A percentile compares a stretch with the other conserved stretches of the same genome.
Evolutionary conservation across 768 basidiomycete species (phyloP).

Genomic region (Boletus insuetus): DNA sequence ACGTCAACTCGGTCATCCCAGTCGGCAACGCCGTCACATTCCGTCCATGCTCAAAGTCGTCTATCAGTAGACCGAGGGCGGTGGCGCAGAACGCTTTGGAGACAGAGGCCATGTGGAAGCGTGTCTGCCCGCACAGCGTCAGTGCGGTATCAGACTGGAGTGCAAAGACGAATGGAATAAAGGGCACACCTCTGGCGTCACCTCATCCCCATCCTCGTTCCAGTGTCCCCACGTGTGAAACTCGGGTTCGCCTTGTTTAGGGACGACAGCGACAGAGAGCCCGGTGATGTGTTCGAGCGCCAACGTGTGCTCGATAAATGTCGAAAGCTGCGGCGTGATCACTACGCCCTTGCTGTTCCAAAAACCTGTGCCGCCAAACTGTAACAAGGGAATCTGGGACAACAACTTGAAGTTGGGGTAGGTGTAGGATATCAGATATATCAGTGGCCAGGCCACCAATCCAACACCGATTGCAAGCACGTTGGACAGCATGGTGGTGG

Average conservation of each 20-base stretch:
- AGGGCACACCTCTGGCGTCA: conserved; percentile 31
- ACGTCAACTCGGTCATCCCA: conserved; percentile 29
- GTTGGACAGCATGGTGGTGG: conserved; percentile 4
- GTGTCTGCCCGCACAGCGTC: conserved; percentile 24
- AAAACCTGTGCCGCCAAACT: not conserved
- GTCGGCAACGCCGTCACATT: conserved; percentile 37
- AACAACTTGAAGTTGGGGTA: conserved; percentile 1
- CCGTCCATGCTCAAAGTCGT: conserved; percentile 36
- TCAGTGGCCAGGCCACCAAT: conserved; percentile 9
- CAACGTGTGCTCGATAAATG: conserved; percentile 18
- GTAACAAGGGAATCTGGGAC: not conserved
- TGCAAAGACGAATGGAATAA: not conserved
- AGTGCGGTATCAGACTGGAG: not conserved
- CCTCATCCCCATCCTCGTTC: conserved; percentile 33
- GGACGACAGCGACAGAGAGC: conserved; percentile 29
- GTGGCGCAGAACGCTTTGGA: conserved; percentile 41
- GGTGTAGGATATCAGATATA: conserved; percentile 7
- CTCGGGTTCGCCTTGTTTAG: conserved; percentile 26
- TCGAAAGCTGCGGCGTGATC: conserved; percentile 19
- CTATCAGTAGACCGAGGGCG: conserved; percentile 41
- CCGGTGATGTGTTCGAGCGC: conserved; percentile 28
- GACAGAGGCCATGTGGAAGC: conserved; percentile 37
- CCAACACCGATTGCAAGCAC: conserved; percentile 6
- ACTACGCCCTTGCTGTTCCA: not conserved
- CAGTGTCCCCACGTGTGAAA: conserved; percentile 36